Conservation (phyloP, 2,329 filamentous ascomycete species). For the Nigrospora sphaerica region DNA sequence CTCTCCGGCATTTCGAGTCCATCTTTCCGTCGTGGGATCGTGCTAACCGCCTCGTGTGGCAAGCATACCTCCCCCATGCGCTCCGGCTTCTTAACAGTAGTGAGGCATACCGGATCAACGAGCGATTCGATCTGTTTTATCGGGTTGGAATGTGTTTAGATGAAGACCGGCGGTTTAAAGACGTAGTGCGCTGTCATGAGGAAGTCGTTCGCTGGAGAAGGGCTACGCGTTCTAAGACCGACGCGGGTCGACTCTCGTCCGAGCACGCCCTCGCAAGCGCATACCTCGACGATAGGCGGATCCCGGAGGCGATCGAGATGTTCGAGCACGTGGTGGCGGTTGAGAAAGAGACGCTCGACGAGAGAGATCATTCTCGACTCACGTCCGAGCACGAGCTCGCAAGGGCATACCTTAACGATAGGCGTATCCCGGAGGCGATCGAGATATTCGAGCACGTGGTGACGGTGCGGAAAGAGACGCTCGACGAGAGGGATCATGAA, state of each 20-base stretch:
- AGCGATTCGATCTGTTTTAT: slow-evolving; percentile 11
- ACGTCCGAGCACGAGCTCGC: background rate
- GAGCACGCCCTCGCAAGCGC: background rate
- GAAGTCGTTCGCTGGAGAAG: background rate
- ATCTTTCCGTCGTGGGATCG: slow-evolving; percentile 5
- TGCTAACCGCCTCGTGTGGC: slow-evolving; percentile 11
- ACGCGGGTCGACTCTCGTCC: background rate
- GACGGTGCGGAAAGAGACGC: background rate
- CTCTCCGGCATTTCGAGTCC: background rate
- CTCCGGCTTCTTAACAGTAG: slow-evolving; percentile 12
- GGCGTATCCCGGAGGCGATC: slow-evolving; percentile 6
- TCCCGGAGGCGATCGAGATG: slow-evolving; percentile 6
- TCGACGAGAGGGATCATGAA: background rate
- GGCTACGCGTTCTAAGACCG: background rate
- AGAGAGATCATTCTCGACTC: slow-evolving; percentile 1
- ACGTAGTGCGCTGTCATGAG: slow-evolving; percentile 6
- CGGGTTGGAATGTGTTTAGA: slow-evolving; percentile 13
- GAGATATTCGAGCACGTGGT: slow-evolving; percentile 5
- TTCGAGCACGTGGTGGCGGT: slow-evolving; percentile 4
- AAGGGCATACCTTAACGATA: background rate
- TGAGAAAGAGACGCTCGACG: background rate
- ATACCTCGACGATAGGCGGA: background rate
- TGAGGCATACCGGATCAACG: slow-evolving; percentile 5
- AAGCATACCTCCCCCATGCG: slow-evolving; percentile 20
- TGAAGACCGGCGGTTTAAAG: slow-evolving; percentile 10